phyloP scores from a whole-genome alignment of 345 rosid species.

The Eucalyptus paniculata region DNA sequence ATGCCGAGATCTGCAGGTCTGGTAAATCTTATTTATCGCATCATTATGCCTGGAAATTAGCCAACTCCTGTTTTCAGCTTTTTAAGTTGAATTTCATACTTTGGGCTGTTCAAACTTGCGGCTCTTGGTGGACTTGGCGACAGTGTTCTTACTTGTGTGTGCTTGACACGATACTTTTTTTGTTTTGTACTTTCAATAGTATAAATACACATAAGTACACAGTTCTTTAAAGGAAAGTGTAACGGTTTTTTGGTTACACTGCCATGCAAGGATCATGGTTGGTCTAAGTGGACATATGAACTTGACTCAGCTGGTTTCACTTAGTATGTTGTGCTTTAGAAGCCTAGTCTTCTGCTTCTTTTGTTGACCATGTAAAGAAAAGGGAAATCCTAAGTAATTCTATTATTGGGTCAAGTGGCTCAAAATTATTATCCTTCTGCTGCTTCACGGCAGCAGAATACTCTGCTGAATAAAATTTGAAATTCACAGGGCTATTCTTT shows the following conservation, averaged over 20 bases:
- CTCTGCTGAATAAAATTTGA: constrained; percentile 61
- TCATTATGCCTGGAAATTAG: background rate
- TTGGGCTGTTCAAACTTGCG: too few species aligned
- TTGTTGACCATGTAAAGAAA: background rate
- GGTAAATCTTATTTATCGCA: background rate
- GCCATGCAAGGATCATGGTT: background rate
- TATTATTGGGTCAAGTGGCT: constrained; percentile 75
- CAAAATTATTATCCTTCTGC: background rate
- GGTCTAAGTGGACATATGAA: background rate
- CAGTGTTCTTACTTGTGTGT: too few species aligned
- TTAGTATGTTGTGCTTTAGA: background rate
- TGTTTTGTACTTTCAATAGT: background rate
- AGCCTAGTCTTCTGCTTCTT: background rate
- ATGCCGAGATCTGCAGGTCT: background rate
- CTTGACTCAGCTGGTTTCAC: background rate
- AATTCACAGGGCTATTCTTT: constrained; percentile 60
- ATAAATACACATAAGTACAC: background rate
- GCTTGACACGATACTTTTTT: background rate
- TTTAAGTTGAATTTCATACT: background rate
- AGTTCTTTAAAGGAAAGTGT: background rate
- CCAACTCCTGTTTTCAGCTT: background rate
- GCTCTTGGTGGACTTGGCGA: too few species aligned
- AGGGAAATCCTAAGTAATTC: constrained; percentile 6
- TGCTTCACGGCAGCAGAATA: background rate
- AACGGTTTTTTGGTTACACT: background rate